These are phyloP conservation scores for Dentipellis sp. DNA, from an alignment of 768 basidiomycete genomes.

Conservation along the genomic window DNA sequence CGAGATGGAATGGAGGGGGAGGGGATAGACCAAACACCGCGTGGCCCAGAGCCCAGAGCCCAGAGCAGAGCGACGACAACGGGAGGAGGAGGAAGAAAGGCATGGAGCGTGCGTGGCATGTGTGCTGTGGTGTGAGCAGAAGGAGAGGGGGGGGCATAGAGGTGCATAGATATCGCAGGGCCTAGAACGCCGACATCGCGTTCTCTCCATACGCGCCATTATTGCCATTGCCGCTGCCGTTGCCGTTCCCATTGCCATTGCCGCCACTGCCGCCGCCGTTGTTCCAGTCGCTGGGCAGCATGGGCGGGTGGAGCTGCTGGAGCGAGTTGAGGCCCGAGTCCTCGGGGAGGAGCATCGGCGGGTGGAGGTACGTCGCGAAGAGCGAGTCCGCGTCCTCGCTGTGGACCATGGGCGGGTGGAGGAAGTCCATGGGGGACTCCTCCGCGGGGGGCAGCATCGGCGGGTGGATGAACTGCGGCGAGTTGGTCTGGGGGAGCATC, in stretches of 20 bases:
- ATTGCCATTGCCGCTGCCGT: slow-evolving; percentile 15
- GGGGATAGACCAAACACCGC: not conserved
- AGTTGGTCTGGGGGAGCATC: slow-evolving; percentile 44
- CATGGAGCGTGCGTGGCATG: not conserved
- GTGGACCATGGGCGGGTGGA: slow-evolving; percentile 54
- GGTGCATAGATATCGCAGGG: slow-evolving; percentile 6
- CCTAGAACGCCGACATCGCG: slow-evolving; percentile 24
- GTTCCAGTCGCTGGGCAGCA: slow-evolving; percentile 26
- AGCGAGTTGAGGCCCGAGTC: slow-evolving; percentile 22
- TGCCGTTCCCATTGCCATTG: slow-evolving; percentile 16
- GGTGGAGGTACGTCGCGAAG: slow-evolving; percentile 45
- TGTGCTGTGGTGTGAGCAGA: too few relatives aligned
- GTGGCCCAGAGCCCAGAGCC: not conserved
- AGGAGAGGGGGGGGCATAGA: not conserved
- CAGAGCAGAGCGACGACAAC: not conserved
- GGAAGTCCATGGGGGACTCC: slow-evolving; percentile 65
- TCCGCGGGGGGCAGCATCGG: slow-evolving; percentile 51
- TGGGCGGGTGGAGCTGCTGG: slow-evolving; percentile 24
- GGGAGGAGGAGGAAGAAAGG: not conserved
- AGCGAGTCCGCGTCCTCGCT: slow-evolving; percentile 54
- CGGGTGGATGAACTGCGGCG: slow-evolving; percentile 55
- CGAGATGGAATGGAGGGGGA: too few relatives aligned
- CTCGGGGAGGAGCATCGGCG: slow-evolving; percentile 41
- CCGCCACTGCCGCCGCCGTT: slow-evolving; percentile 14
- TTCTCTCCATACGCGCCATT: slow-evolving; percentile 24